Percentiles rank a stretch among this genome's conserved stretches.
Conservation (phyloP, 1,284 basidiomycete genomes). For the Cutaneotrichosporon dermatis region DNA sequence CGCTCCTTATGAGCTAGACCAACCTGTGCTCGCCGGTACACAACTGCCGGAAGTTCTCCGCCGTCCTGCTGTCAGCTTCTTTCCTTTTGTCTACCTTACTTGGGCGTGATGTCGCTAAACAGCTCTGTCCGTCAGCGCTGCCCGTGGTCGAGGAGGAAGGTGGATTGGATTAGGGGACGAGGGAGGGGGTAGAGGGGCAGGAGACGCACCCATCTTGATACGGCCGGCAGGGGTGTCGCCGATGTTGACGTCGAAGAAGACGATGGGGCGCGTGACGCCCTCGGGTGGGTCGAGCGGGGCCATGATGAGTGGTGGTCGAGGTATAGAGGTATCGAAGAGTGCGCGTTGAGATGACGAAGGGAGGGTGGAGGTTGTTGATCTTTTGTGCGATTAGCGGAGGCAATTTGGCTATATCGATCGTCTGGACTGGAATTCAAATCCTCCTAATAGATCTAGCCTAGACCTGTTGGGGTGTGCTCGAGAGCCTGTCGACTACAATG, state of each 20-base stretch:
- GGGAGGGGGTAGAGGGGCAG: not conserved
- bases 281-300: conserved; percentile 42
- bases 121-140: conserved; percentile 26
- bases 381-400: not conserved
- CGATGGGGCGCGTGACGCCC: conserved; percentile 64
- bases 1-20: not conserved
- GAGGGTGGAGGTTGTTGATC: conserved; percentile 6
- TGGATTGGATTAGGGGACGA: not conserved
- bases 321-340: not conserved
- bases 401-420: not conserved
- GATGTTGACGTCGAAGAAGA: conserved; percentile 95
- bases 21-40: conserved; percentile 94
- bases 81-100: conserved; percentile 21
- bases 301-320: conserved; percentile 14
- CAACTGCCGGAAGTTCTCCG: conserved; percentile 94
- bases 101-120: conserved; percentile 46
- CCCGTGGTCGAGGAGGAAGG: not conserved
- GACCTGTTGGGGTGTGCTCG: too few relatives aligned
- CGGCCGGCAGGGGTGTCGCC: conserved; percentile 91
- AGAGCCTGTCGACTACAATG: too few relatives aligned
- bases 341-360: not conserved
- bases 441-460: too few relatives aligned
- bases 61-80: conserved; percentile 58
- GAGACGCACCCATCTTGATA: conserved; percentile 71
- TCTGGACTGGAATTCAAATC: too few relatives aligned